phyloP scores from a whole-genome alignment of 192 early-diverging fungal species.

The Umbelopsis sp. region DNA sequence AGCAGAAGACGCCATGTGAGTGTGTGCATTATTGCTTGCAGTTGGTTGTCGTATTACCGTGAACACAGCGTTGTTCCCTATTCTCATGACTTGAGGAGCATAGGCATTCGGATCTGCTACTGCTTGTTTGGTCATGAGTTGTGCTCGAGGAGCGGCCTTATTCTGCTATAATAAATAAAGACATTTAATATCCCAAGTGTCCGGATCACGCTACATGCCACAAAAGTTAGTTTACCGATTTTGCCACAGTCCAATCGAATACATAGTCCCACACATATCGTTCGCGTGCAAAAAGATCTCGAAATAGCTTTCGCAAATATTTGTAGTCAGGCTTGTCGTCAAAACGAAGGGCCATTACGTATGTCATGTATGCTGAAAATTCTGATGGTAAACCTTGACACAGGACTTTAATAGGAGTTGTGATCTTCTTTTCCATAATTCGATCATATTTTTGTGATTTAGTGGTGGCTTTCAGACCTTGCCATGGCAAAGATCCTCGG shows the following conservation, averaged over 20 bases:
- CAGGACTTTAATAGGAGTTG: conserved; percentile 76
- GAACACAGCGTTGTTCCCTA: conserved; percentile 11
- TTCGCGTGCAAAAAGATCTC: conserved; percentile 80
- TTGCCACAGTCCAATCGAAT: conserved; percentile 87
- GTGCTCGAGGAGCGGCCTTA: background rate
- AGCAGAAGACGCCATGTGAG: background rate
- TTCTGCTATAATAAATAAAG: background rate
- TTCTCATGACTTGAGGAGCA: background rate
- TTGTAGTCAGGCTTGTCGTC: conserved; percentile 93
- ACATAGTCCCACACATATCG: conserved; percentile 87
- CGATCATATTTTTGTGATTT: conserved; percentile 95
- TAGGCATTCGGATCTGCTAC: background rate
- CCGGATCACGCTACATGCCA: too few relatives aligned
- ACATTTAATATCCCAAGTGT: background rate
- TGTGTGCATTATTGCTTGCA: background rate
- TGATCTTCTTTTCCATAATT: conserved; percentile 94
- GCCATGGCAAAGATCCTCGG: conserved; percentile 90
- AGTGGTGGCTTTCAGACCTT: conserved; percentile 85
- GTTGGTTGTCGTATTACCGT: background rate
- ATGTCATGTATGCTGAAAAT: conserved; percentile 87
- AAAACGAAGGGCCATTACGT: conserved; percentile 80
- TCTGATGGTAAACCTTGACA: conserved; percentile 84
- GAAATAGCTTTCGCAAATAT: conserved; percentile 84
- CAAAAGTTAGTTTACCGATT: conserved; percentile 44
- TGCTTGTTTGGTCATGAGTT: background rate